Base-by-base conservation (phyloP, 1,139 yeast species). In the Yamadazyma jaroonii region DNA sequence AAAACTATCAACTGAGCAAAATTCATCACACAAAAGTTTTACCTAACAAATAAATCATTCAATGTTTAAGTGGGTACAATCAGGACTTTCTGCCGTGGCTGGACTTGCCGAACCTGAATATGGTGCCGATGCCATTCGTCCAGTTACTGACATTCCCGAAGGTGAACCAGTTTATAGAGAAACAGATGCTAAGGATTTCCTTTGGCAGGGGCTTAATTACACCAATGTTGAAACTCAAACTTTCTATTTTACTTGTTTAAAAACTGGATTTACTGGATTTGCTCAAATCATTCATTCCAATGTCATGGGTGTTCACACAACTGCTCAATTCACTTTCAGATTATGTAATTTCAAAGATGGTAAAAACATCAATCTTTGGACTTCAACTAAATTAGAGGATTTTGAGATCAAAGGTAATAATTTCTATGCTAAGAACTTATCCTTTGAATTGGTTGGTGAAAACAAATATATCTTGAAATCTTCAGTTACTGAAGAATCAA, bases 41-140 rank as follows among this genome's bases (percentile, higher is more conserved):
- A 25, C 25, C 9, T 9, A 9, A 23, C 25, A 23, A 23, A 9
- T 10, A 10, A 23, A 23, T 9, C 25, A 9, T 9, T 23, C 25
- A 23, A 84, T 84, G 94, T 68, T 84, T 39, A 84, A 81, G 77
- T 84, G 89, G 89, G 85, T 84, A 44, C 92, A 84, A 71, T 84
- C 90, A 43, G 79, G 95, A 39, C 77, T 92, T 34, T 88, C 97
- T 14, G 92, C 95, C 5, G 92, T 89, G 32, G 94, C 97, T 6
- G 98, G 98, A 36, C 79, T 95, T 12, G 96, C 96, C 2, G 98
- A 92, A 62, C 98, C 98, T 21, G 95, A 85, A 57, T 92, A 92
- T 56, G 98, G 98, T 37, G 76, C 83, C 34, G 96, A 83, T 39
- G 95, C 96, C 34, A 87, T 92, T 51, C 90, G 84, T 54, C 77